A percentile compares a stretch with the other conserved stretches of the same genome.
phyloP scores from a whole-genome alignment of 2,329 filamentous ascomycete species.

The Fusarium coffeatum region DNA sequence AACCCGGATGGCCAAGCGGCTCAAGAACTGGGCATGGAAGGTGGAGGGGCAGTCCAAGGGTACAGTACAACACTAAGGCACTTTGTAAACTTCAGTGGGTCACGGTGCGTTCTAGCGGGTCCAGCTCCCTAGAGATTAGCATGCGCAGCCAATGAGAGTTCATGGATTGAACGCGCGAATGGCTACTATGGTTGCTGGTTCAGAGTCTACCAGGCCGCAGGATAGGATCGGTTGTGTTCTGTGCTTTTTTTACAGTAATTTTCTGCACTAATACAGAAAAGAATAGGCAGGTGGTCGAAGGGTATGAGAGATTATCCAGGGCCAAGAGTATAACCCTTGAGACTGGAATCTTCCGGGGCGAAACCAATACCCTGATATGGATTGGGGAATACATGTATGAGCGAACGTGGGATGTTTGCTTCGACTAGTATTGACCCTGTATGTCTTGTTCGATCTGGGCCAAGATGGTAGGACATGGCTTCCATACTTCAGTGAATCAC shows the following conservation, averaged over 20 bases:
- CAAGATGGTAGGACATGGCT: background rate
- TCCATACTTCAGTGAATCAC: background rate
- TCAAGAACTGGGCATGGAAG: constrained; percentile 26
- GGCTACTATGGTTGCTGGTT: constrained; percentile 7
- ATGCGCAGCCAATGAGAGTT: constrained; percentile 22
- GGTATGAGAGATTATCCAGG: background rate
- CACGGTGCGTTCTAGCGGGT: constrained; percentile 13
- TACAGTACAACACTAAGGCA: constrained; percentile 22
- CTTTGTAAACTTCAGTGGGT: constrained; percentile 31
- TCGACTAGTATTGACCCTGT: background rate
- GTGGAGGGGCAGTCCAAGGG: constrained; percentile 34
- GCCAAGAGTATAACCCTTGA: background rate
- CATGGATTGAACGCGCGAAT: constrained; percentile 15
- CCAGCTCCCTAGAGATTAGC: constrained; percentile 3
- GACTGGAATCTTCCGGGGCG: background rate
- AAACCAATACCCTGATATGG: background rate
- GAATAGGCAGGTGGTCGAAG: background rate
- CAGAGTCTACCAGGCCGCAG: background rate
- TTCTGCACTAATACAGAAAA: constrained; percentile 4
- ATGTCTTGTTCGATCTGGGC: background rate
- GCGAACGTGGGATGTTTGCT: background rate
- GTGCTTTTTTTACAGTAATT: background rate
- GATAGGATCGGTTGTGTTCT: constrained; percentile 1
- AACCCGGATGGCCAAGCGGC: constrained; percentile 49
- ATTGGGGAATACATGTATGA: background rate